Evolutionary conservation across 345 rosid genomes (phyloP).

Genomic region (Gossypium thurberi): DNA sequence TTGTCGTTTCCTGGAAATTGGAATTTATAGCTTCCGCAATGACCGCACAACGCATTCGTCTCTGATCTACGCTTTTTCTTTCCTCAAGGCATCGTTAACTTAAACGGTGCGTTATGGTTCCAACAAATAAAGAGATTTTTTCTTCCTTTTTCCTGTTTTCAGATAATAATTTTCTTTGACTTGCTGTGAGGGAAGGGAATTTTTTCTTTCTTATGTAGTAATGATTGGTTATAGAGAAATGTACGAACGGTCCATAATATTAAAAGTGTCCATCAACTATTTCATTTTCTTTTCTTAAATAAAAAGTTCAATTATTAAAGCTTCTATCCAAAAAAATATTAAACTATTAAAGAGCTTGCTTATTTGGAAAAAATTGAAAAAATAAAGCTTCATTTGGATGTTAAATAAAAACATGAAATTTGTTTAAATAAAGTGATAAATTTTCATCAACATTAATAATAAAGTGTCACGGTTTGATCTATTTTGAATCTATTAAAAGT

Average conservation of each 20-base stretch:
- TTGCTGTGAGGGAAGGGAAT: background rate
- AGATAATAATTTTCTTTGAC: too few species aligned
- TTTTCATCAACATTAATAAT: too few species aligned
- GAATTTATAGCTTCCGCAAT: background rate
- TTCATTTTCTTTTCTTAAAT: too few species aligned
- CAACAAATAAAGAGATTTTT: background rate
- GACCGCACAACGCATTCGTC: slow-evolving; percentile 28
- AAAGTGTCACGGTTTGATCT: too few species aligned
- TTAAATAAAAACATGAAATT: too few species aligned
- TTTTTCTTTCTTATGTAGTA: background rate
- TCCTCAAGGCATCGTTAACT: background rate
- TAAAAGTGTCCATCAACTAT: background rate
- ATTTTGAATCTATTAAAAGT: too few species aligned
- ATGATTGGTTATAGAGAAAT: background rate
- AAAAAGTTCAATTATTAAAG: too few species aligned
- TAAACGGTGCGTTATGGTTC: background rate
- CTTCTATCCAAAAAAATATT: too few species aligned
- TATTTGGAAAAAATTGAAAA: too few species aligned
- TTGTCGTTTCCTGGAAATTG: slow-evolving; percentile 13
- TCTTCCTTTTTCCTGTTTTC: background rate
- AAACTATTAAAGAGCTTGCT: too few species aligned
- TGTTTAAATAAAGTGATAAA: too few species aligned
- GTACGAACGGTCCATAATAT: background rate
- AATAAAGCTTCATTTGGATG: too few species aligned
- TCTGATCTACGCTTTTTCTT: background rate